Conservation (phyloP, 805 yeast genomes). For the Grigorovia transvaalensis region DNA sequence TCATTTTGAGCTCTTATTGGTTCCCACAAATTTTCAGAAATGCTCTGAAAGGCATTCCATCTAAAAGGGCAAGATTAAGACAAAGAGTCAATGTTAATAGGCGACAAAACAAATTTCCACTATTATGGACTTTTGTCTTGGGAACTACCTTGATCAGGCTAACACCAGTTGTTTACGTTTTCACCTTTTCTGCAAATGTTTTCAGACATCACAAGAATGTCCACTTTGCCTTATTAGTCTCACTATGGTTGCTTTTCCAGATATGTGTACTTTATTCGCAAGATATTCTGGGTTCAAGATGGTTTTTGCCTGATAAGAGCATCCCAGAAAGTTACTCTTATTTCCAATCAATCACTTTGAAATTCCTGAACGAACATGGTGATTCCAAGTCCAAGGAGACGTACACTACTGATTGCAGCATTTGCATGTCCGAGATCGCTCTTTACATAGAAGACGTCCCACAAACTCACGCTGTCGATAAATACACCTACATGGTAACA, state of each 20-base stretch:
- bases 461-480: constrained; percentile 30
- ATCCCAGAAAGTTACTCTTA: constrained; percentile 80
- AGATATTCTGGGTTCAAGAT: constrained; percentile 63
- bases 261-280: constrained; percentile 50
- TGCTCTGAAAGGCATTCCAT: constrained; percentile 24
- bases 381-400: constrained; percentile 16
- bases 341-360: constrained; percentile 34
- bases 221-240: constrained; percentile 35
- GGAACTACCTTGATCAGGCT: constrained; percentile 56
- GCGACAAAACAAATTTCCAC: constrained; percentile 38
- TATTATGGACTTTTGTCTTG: constrained; percentile 65
- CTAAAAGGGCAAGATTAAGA: constrained; percentile 15
- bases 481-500: constrained; percentile 61
- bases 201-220: constrained; percentile 61
- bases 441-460: constrained; percentile 23
- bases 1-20: constrained; percentile 66
- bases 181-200: constrained; percentile 44
- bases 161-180: constrained; percentile 55
- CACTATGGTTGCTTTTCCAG: constrained; percentile 53
- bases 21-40: constrained; percentile 80
- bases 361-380: constrained; percentile 26
- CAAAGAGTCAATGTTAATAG: constrained; percentile 10
- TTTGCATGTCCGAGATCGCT: constrained; percentile 72
- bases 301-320: constrained; percentile 65
- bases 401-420: constrained; percentile 63